phyloP scores from a whole-genome alignment of 805 yeast species.

The Debaryomyces prosopidis region DNA sequence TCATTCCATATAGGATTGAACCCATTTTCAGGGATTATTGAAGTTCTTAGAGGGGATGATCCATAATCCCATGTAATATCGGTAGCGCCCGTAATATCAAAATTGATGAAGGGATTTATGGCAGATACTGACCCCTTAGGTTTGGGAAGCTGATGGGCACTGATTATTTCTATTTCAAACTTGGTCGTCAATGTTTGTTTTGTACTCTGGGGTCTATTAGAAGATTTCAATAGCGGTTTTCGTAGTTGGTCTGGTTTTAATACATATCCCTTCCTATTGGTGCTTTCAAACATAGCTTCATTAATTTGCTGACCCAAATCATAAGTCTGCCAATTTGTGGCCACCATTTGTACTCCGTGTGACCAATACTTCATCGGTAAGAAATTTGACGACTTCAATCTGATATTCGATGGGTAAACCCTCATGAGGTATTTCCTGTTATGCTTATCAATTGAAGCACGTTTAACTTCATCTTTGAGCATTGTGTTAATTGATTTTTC shows the following conservation, averaged over 20 bases:
- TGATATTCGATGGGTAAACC: constrained; percentile 79
- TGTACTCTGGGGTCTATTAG: constrained; percentile 8
- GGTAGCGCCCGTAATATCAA: constrained; percentile 57
- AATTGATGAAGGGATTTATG: constrained; percentile 60
- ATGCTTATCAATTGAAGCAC: constrained; percentile 66
- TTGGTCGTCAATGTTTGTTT: constrained; percentile 5
- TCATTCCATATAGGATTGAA: constrained; percentile 86
- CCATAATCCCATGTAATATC: constrained; percentile 23
- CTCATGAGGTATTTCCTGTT: constrained; percentile 76
- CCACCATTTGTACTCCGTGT: constrained; percentile 90
- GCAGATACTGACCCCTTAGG: constrained; percentile 50
- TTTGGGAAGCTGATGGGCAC: constrained; percentile 85
- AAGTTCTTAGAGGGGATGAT: constrained; percentile 18
- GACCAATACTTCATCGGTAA: constrained; percentile 80
- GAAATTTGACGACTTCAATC: constrained; percentile 80
- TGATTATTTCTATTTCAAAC: constrained; percentile 48
- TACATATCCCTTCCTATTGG: constrained; percentile 69
- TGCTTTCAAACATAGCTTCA: constrained; percentile 72
- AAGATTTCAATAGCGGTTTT: constrained; percentile 28
- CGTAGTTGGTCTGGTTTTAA: constrained; percentile 64
- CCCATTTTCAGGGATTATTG: constrained; percentile 63
- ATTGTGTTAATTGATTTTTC: constrained; percentile 68
- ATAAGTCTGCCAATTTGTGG: constrained; percentile 94
- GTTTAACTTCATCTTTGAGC: constrained; percentile 59
- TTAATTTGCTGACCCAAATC: constrained; percentile 89